These are phyloP conservation scores for Phaeotremella fagi DNA, from an alignment of 768 basidiomycete species.

Conservation along the genomic window DNA sequence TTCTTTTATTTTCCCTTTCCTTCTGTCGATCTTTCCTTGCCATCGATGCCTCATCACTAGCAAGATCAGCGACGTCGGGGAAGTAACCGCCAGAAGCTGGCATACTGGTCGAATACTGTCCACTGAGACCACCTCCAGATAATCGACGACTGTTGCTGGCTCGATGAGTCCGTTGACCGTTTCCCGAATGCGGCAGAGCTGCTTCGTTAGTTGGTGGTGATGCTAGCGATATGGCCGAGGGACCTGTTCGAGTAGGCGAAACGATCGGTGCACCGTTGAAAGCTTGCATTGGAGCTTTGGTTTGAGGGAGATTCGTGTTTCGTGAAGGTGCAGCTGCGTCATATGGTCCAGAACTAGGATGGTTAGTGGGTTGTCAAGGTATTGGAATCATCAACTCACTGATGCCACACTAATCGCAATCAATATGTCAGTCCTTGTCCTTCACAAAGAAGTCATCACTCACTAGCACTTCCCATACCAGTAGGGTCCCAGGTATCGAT, in stretches of 20 bases:
- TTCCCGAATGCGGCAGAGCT: neutral
- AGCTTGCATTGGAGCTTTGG: constrained; percentile 45
- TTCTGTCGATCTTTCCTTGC: constrained; percentile 36
- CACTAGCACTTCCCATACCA: constrained; percentile 43
- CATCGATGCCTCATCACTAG: constrained; percentile 28
- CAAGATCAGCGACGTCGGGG: constrained; percentile 10
- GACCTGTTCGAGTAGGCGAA: constrained; percentile 20
- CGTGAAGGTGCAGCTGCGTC: constrained; percentile 47
- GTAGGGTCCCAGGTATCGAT: constrained; percentile 49
- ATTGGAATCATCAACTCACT: constrained; percentile 35
- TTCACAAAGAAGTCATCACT: constrained; percentile 7
- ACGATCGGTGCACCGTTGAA: constrained; percentile 24
- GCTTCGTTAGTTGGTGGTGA: constrained; percentile 13
- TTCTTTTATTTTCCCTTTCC: constrained; percentile 42
- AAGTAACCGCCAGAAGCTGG: constrained; percentile 46
- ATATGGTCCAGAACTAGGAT: constrained; percentile 42
- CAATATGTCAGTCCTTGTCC: neutral
- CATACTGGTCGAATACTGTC: constrained; percentile 47
- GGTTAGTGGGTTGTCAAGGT: constrained; percentile 7
- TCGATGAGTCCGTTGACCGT: neutral
- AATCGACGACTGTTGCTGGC: constrained; percentile 13
- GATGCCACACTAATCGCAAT: constrained; percentile 42
- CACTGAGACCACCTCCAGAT: constrained; percentile 40
- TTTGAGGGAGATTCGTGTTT: constrained; percentile 30
- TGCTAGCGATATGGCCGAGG: constrained; percentile 26